Base-by-base conservation (phyloP, 257 asterid species). In the Gentiana macrophylla region DNA sequence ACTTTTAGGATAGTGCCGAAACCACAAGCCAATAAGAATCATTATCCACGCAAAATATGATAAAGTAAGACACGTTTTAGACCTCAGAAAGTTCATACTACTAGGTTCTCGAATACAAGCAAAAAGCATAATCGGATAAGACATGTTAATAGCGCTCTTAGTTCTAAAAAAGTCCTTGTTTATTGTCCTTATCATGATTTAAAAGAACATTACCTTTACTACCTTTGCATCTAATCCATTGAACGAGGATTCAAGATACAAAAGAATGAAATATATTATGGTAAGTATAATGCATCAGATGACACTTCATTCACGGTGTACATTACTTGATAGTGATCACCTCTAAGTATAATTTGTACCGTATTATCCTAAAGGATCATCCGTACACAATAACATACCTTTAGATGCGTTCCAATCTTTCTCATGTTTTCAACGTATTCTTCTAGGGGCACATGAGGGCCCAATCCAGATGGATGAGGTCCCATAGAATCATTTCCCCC, bases 401-500 rank as follows among this genome's bases (percentile, higher is more conserved):
- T 81, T 67, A 89, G 82, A 77, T 89, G 97, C 53, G 32, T 55
- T 46, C 82, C 95, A 35, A 89, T 78, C 68, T 60, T 79, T 68
- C 82, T 80, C 97, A 86, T 89, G 89, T 89, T 80, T 50, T 81
- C 94, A 12, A 73, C 56, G 68, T 86, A 89, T 63, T 89, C 95
- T 3, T 75, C 77, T 60, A 89, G 95, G 32, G 97, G 97, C 36
- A 89, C 97, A 72, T 86, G 95, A 52, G 97, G 97, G 64, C 97
- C 97, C 32, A 89, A 72, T 61, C 97, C 95, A 46, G 97, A 86
- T 24, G 95, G 69, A 68, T 89, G 97, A 65, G 95, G 74, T 37
- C 95, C 97, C 95, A 89, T 89, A 48, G 97, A 89, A 74, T 89
- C 97, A 67, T 89, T 89, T 53, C 97, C 97, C 32, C 95, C 95